phyloP scores from a whole-genome alignment of 78 protist species.

The Dictyostelium citrinum region DNA sequence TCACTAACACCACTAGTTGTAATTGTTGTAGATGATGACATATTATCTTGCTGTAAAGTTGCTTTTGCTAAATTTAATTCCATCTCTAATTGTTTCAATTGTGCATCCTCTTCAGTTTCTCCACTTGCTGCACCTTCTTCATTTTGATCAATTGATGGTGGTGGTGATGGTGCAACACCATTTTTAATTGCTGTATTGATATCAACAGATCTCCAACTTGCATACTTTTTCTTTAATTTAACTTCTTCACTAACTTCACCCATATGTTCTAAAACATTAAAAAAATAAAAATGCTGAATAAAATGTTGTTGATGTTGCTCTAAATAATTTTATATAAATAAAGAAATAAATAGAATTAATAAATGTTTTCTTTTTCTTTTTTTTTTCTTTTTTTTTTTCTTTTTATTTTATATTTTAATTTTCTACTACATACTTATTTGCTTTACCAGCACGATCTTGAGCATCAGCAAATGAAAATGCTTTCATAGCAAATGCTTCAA shows the following conservation, averaged over 20 bases:
- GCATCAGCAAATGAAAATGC: conserved; percentile 76
- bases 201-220: conserved; percentile 84
- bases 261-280: conserved; percentile 68
- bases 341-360: background rate
- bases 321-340: background rate
- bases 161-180: conserved; percentile 76
- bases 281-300: conserved; percentile 61
- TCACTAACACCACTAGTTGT: background rate
- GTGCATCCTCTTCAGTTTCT: background rate
- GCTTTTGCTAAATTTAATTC: background rate
- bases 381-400: no score
- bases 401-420: background rate
- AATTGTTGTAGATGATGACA: background rate
- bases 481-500: conserved; percentile 73
- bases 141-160: conserved; percentile 12
- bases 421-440: conserved; percentile 9
- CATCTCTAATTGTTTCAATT: conserved; percentile 6
- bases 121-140: background rate
- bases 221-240: conserved; percentile 73
- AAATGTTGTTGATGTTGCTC: conserved; percentile 69
- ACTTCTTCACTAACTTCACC: conserved; percentile 62
- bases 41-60: background rate
- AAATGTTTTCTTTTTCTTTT: background rate
- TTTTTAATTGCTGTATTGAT: conserved; percentile 78
- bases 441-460: conserved; percentile 76